Evolutionary conservation across 441 rosid genomes (phyloP).

Genomic region (Hura crepitans): DNA sequence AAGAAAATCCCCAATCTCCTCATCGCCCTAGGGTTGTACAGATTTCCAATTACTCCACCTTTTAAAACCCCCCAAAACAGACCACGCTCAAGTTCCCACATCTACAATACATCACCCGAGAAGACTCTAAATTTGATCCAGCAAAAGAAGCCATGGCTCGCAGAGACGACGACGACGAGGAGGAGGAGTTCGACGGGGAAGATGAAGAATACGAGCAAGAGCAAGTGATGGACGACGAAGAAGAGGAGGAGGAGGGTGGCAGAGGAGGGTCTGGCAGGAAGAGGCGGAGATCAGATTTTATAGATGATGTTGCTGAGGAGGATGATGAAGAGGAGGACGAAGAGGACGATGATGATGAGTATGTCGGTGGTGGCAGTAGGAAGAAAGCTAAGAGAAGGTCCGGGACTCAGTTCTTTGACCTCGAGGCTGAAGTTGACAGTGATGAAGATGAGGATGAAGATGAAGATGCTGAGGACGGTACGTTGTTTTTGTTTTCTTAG

Average conservation of each 20-base stretch:
- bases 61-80: neutral
- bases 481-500: slow-evolving; percentile 4
- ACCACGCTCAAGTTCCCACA: neutral
- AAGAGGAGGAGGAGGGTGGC: slow-evolving; percentile 40
- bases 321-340: slow-evolving; percentile 75
- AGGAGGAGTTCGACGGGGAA: slow-evolving; percentile 31
- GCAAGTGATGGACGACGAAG: slow-evolving; percentile 40
- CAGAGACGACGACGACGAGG: slow-evolving; percentile 48
- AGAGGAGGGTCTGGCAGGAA: slow-evolving; percentile 44
- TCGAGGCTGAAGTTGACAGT: slow-evolving; percentile 61
- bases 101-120: neutral
- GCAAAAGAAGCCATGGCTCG: slow-evolving; percentile 38
- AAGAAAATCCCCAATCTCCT: neutral
- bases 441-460: slow-evolving; percentile 92
- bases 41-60: neutral
- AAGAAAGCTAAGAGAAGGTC: slow-evolving; percentile 41
- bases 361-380: slow-evolving; percentile 31
- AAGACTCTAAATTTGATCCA: neutral
- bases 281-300: slow-evolving; percentile 67
- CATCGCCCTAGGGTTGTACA: slow-evolving; percentile 5
- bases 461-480: slow-evolving; percentile 77
- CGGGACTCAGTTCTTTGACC: slow-evolving; percentile 58
- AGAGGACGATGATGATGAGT: slow-evolving; percentile 55
- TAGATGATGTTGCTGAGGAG: slow-evolving; percentile 84
- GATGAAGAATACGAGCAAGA: slow-evolving; percentile 50